Conservation (phyloP, 768 basidiomycete genomes). For the Dentipellis fragilis region DNA sequence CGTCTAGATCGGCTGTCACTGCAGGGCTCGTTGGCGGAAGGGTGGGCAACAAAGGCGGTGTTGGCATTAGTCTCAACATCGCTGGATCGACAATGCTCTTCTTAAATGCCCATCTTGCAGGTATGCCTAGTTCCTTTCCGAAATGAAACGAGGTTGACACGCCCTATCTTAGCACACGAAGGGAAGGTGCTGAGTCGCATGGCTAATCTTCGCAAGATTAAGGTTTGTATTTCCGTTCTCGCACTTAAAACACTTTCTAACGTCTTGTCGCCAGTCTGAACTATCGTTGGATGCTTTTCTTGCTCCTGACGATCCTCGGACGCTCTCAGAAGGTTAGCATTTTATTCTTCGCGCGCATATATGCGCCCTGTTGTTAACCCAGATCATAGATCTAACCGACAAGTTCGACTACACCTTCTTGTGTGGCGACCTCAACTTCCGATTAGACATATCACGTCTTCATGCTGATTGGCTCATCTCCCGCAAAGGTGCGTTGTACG, state of each 20-base stretch:
- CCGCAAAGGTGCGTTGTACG: slow-evolving; percentile 46
- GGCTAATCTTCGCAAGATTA: slow-evolving; percentile 83
- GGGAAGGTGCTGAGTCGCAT: slow-evolving; percentile 69
- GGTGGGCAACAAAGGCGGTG: slow-evolving; percentile 88
- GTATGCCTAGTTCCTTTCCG: slow-evolving; percentile 21
- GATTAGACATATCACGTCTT: slow-evolving; percentile 77
- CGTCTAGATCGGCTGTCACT: slow-evolving; percentile 75
- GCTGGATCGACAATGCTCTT: slow-evolving; percentile 80
- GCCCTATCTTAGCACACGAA: slow-evolving; percentile 49
- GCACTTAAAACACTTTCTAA: neutral
- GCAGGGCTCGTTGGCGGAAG: slow-evolving; percentile 86
- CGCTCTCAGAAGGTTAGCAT: slow-evolving; percentile 55
- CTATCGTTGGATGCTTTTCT: slow-evolving; percentile 75
- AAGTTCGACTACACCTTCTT: slow-evolving; percentile 85
- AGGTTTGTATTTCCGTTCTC: slow-evolving; percentile 30
- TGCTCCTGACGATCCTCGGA: slow-evolving; percentile 48
- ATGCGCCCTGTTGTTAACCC: slow-evolving; percentile 7
- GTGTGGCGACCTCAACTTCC: slow-evolving; percentile 88
- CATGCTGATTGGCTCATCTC: slow-evolving; percentile 94
- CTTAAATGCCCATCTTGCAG: slow-evolving; percentile 86
- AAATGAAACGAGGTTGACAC: no score
- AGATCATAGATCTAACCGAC: slow-evolving; percentile 62
- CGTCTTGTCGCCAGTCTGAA: slow-evolving; percentile 39
- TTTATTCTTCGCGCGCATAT: neutral
- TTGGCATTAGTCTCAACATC: slow-evolving; percentile 82